Evolutionary conservation across 1,284 basidiomycete genomes (phyloP).

Genomic region (Leccinum pachyderme): DNA sequence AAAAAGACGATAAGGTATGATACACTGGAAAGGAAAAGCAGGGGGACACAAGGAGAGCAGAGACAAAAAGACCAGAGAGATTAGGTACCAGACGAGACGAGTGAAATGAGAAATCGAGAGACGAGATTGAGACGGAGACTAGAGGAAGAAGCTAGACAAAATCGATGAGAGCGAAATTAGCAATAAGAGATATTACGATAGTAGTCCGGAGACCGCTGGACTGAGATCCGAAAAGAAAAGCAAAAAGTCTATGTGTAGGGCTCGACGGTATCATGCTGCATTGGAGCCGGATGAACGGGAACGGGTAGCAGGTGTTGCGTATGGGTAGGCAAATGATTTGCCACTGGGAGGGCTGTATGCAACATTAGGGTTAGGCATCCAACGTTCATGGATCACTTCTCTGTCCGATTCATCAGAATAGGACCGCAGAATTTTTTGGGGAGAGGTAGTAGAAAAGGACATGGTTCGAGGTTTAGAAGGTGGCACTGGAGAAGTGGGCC

Average conservation of each 20-base stretch:
- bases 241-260: slow-evolving; percentile 23
- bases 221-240: slow-evolving; percentile 23
- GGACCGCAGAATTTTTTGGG: slow-evolving; percentile 47
- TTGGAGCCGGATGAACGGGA: slow-evolving; percentile 36
- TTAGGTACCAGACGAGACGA: slow-evolving; percentile 10
- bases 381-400: slow-evolving; percentile 47
- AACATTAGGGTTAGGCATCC: slow-evolving; percentile 44
- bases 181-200: slow-evolving; percentile 37
- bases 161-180: slow-evolving; percentile 30
- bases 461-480: slow-evolving; percentile 46
- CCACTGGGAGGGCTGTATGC: slow-evolving; percentile 34
- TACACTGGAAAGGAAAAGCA: slow-evolving; percentile 29
- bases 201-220: slow-evolving; percentile 26
- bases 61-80: slow-evolving; percentile 13
- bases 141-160: slow-evolving; percentile 17
- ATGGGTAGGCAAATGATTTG: slow-evolving; percentile 31
- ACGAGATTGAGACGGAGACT: slow-evolving; percentile 15
- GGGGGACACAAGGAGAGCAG: slow-evolving; percentile 28
- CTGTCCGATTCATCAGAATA: slow-evolving; percentile 50
- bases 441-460: slow-evolving; percentile 40
- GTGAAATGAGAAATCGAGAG: slow-evolving; percentile 12
- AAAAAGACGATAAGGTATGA: slow-evolving; percentile 32
- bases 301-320: slow-evolving; percentile 27
- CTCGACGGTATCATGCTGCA: slow-evolving; percentile 28
- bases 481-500: slow-evolving; percentile 39